These are phyloP conservation scores for Gorgonomyces haynaldii DNA, from an alignment of 192 early-diverging fungal genomes.

Conservation along the genomic window DNA sequence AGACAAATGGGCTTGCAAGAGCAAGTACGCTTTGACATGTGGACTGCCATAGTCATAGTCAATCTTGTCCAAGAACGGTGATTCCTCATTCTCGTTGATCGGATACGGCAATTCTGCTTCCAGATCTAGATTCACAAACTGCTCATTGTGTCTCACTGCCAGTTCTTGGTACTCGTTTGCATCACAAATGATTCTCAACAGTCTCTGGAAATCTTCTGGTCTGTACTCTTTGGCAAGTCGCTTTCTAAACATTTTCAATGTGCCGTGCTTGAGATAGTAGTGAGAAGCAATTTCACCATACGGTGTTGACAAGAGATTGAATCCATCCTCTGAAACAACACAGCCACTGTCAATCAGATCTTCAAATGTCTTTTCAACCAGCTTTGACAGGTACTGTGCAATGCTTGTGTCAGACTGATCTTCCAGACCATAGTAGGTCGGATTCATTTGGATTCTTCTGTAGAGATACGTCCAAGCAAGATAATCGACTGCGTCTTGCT, in stretches of 20 bases:
- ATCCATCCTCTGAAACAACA: slow-evolving; percentile 48
- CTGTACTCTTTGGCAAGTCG: slow-evolving; percentile 39
- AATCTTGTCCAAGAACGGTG: slow-evolving; percentile 7
- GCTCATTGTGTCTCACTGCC: slow-evolving; percentile 92
- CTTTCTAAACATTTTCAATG: slow-evolving; percentile 56
- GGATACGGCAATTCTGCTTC: slow-evolving; percentile 59
- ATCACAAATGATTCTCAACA: slow-evolving; percentile 71
- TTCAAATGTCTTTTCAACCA: slow-evolving; percentile 60
- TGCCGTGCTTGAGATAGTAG: slow-evolving; percentile 81
- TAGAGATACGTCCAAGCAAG: slow-evolving; percentile 95
- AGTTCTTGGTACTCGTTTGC: slow-evolving; percentile 80
- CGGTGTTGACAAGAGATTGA: slow-evolving; percentile 58
- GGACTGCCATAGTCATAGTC: slow-evolving; percentile 58
- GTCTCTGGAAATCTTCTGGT: slow-evolving; percentile 28
- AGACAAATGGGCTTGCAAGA: slow-evolving; percentile 82
- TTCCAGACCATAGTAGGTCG: slow-evolving; percentile 86
- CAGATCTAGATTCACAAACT: slow-evolving; percentile 74
- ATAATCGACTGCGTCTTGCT: slow-evolving; percentile 92
- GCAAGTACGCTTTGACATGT: slow-evolving; percentile 79
- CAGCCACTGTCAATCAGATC: slow-evolving; percentile 63
- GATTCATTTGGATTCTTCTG: slow-evolving; percentile 82
- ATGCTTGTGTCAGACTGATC: slow-evolving; percentile 58
- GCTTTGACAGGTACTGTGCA: slow-evolving; percentile 63
- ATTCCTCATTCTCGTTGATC: slow-evolving; percentile 24
- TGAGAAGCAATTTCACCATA: slow-evolving; percentile 78